phyloP scores from a whole-genome alignment of 2,329 filamentous ascomycete species.

The Pseudogymnoascus sp. region DNA sequence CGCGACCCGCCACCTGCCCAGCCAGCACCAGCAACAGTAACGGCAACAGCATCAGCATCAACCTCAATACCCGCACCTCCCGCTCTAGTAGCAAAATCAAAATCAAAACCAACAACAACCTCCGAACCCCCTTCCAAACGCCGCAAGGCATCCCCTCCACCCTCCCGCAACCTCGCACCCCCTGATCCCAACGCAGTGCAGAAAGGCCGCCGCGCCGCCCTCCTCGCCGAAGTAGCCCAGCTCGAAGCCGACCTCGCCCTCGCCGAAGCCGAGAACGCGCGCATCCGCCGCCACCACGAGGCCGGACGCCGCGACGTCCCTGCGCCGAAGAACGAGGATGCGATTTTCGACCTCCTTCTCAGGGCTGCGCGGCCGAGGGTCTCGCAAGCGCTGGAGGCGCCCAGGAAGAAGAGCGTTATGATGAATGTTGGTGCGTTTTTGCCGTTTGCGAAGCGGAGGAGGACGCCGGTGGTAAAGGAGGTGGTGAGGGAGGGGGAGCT shows the following conservation, averaged over 20 bases:
- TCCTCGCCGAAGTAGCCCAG: slow-evolving; percentile 46
- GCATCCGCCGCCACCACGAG: slow-evolving; percentile 37
- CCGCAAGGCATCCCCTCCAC: slow-evolving; percentile 21
- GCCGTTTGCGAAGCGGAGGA: slow-evolving; percentile 23
- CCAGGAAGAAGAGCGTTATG: slow-evolving; percentile 21
- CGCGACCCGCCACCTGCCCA: not conserved
- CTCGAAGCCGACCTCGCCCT: slow-evolving; percentile 52
- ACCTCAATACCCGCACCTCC: not conserved
- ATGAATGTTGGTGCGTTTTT: slow-evolving; percentile 25
- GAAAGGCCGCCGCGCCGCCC: slow-evolving; percentile 41
- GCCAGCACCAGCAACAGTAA: not conserved
- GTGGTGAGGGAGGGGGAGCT: slow-evolving; percentile 34
- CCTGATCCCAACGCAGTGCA: slow-evolving; percentile 35
- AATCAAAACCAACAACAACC: slow-evolving; percentile 21
- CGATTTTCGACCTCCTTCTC: slow-evolving; percentile 21
- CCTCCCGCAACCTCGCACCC: slow-evolving; percentile 12
- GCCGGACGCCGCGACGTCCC: slow-evolving; percentile 30
- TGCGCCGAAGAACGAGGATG: slow-evolving; percentile 35
- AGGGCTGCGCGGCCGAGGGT: slow-evolving; percentile 19
- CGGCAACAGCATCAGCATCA: not conserved
- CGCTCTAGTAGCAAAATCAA: slow-evolving; percentile 8
- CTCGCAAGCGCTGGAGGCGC: slow-evolving; percentile 13
- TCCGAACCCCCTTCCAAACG: slow-evolving; percentile 34
- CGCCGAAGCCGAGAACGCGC: slow-evolving; percentile 50
- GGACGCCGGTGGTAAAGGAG: slow-evolving; percentile 21